Evolutionary conservation across 2,329 filamentous ascomycete genomes (phyloP).

Genomic region (Pseudocercospora crystallina): DNA sequence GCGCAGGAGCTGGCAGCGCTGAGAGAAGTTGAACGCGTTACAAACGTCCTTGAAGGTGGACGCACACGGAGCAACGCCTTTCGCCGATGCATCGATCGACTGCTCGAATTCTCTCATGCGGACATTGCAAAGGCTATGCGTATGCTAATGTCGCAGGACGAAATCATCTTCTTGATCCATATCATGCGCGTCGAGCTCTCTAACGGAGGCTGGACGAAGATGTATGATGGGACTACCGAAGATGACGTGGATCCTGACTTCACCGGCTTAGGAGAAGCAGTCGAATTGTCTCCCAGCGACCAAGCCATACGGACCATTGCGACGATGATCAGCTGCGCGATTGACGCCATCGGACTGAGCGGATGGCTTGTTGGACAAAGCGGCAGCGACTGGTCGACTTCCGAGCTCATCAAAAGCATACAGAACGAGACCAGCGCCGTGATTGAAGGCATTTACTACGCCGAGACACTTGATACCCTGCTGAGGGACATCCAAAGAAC

Average conservation of each 20-base stretch:
- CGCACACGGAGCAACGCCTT: constrained; percentile 63
- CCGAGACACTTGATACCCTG: constrained; percentile 13
- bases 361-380: constrained; percentile 69
- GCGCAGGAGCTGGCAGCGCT: constrained; percentile 40
- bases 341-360: constrained; percentile 72
- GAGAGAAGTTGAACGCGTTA: constrained; percentile 65
- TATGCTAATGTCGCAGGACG: constrained; percentile 56
- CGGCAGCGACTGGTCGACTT: constrained; percentile 16
- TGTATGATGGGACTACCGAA: constrained; percentile 61
- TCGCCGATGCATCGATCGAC: constrained; percentile 67
- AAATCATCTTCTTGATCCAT: constrained; percentile 70
- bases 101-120: constrained; percentile 63
- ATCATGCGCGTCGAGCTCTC: constrained; percentile 71
- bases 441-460: constrained; percentile 13
- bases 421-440: constrained; percentile 16
- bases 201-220: constrained; percentile 72
- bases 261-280: constrained; percentile 58
- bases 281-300: constrained; percentile 59
- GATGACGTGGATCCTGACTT: constrained; percentile 55
- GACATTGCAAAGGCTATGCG: constrained; percentile 65
- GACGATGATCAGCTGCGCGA: constrained; percentile 68
- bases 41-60: constrained; percentile 66
- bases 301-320: constrained; percentile 70
- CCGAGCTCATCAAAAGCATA: constrained; percentile 13
- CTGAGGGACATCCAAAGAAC: constrained; percentile 13